A percentile compares a stretch with the other conserved stretches of the same genome.
Evolutionary conservation across 2,329 filamentous ascomycete genomes (phyloP).

Genomic region (Diaporthe nobilis): DNA sequence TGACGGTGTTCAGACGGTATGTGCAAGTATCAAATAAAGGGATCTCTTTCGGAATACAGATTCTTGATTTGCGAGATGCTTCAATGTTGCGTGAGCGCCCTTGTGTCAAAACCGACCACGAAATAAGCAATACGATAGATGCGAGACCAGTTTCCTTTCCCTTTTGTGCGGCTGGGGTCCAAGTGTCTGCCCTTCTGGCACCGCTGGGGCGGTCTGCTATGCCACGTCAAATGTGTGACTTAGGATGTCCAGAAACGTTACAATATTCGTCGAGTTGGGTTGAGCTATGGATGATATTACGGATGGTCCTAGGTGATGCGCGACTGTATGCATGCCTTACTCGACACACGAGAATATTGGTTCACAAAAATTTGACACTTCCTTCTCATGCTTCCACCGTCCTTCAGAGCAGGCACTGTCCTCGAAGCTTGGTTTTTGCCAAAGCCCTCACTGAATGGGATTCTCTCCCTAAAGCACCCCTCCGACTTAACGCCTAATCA

Average conservation of each 20-base stretch:
- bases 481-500: not conserved
- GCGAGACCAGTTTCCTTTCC: not conserved
- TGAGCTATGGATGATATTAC: constrained; percentile 13
- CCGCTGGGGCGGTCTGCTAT: not conserved
- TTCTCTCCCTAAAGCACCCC: not conserved
- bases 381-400: not conserved
- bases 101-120: not conserved
- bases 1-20: not conserved
- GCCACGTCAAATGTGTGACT: not conserved
- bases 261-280: not conserved
- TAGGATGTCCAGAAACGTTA: not conserved
- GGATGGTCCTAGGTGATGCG: not conserved
- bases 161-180: not conserved
- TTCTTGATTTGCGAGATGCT: not conserved
- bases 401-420: not conserved
- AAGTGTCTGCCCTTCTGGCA: not conserved
- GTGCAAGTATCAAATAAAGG: not conserved
- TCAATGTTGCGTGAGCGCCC: not conserved
- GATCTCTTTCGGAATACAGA: not conserved
- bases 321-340: not conserved
- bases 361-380: not conserved
- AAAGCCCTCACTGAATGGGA: not conserved
- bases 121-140: not conserved
- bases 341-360: not conserved
- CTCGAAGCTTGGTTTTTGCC: not conserved